Evolutionary conservation across 305 asterid genomes (phyloP), one percentile per base, ranked within the genome.

Genomic region (Fraxinus ornus): DNA sequence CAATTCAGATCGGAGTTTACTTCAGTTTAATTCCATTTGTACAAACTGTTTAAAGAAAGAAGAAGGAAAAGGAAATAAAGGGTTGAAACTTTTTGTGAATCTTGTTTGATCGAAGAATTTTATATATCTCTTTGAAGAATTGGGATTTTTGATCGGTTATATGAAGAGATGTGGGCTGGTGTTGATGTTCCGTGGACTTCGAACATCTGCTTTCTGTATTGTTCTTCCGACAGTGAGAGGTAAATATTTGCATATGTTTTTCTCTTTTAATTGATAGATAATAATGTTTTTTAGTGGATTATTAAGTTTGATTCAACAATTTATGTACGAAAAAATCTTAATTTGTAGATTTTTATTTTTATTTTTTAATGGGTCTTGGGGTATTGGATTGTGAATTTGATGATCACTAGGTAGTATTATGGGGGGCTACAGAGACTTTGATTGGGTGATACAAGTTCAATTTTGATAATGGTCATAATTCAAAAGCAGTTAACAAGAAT

Each of bases 141-240:
- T 41, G 82, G 82, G 32, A 79, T 79, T 88, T 49, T 77, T 80
- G 44, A 55, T 80, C 82, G 85, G 89, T 81, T 30, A 28, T 13
- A 30, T 13, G 75, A 30, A 30, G 86, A 72, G 88, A 84, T 86
- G 92, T 86, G 88, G 88, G 88, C 86, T 86, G 87, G 78, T 74
- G 79, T 87, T 85, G 77, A 84, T 88, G 85, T 80, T 85, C 79
- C 21, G 86, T 77, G 86, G 78, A 81, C 84, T 80, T 79, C 85
- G 76, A 22, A 74, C 78, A 73, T 80, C 84, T 62, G 85, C 81
- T 78, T 66, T 68, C 10, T 77, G 82, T 41, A 80, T 76, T 81
- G 83, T 84, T 78, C 81, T 85, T 76, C 55, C 82, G 85, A 79
- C 71, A 26, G 87, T 85, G 86, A 88, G 81, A 79, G 93, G 93